Evolutionary conservation across 352 stramenopile species (phyloP).

Genomic region (Pythium myriotylum): DNA sequence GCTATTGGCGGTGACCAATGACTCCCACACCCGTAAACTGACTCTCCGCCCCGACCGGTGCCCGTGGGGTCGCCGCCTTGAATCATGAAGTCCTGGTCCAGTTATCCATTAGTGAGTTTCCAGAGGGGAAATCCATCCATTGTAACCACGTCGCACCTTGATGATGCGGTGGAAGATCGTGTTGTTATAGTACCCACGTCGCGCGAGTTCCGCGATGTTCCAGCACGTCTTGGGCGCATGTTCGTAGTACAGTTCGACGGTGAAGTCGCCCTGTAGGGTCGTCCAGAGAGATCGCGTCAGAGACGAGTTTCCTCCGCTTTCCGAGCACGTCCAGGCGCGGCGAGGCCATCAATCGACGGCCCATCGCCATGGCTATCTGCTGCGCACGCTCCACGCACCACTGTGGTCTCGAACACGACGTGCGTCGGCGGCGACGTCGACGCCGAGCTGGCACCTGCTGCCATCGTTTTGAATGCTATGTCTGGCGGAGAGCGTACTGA

Average conservation of each 20-base stretch:
- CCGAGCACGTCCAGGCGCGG: neutral
- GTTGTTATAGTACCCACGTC: slow-evolving; percentile 95
- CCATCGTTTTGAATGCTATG: slow-evolving; percentile 2
- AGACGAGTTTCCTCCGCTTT: neutral
- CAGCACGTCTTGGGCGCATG: slow-evolving; percentile 93
- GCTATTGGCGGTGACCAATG: no score
- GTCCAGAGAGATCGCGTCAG: slow-evolving; percentile 1
- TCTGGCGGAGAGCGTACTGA: neutral
- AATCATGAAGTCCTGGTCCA: slow-evolving; percentile 93
- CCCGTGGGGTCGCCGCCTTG: slow-evolving; percentile 95
- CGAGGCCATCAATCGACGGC: slow-evolving; percentile 4
- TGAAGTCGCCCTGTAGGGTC: slow-evolving; percentile 80
- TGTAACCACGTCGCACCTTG: slow-evolving; percentile 39
- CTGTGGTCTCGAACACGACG: slow-evolving; percentile 79
- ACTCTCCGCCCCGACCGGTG: slow-evolving; percentile 91
- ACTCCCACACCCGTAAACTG: slow-evolving; percentile 81
- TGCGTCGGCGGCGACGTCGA: slow-evolving; percentile 54
- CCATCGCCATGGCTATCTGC: neutral
- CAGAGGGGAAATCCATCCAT: no score
- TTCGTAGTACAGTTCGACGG: slow-evolving; percentile 93
- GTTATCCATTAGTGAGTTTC: no score
- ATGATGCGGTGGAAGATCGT: slow-evolving; percentile 97
- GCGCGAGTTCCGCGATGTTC: slow-evolving; percentile 92
- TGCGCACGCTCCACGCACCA: slow-evolving; percentile 3
- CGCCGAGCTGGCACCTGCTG: slow-evolving; percentile 4